Evolutionary conservation across 345 rosid species (phyloP), one percentile per base, ranked within the genome.

Genomic region (Laguncularia racemosa): DNA sequence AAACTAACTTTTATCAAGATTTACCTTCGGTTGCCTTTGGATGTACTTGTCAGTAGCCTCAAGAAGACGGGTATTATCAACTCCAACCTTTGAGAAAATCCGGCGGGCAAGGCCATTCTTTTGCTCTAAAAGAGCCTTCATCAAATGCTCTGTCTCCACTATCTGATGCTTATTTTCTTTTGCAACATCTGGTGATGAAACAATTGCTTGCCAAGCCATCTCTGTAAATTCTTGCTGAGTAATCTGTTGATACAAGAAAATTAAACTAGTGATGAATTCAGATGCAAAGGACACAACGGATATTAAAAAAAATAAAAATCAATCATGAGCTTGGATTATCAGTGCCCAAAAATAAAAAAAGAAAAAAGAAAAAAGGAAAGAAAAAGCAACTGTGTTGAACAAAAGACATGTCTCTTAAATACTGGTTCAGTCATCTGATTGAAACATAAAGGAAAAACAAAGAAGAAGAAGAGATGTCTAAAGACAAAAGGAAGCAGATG

Each of bases 121-220:
- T 72, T 95, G 99, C 72, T 95, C 97, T 71, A 95, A 64, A 1
- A 95, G 76, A 40, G 96, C 85, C 80, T 84, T 90, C 97, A 95
- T 81, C 65, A 95, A 63, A 73, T 95, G 99, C 67, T 95, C 97
- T 0, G 99, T 95, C 83, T 95, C 99, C 63, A 95, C 96, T 50
- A 90, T 95, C 78, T 90, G 99, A 61, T 95, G 97, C 79, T 90
- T 95, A 59, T 90, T 88, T 71, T 85, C 96, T 33, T 84, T 95
- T 0, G 99, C 99, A 16, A 95, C 89, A 56, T 95, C 97, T 5
- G 93, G 97, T 0, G 93, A 95, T 1, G 91, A 90, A 58, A 95
- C 95, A 67, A 95, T 81, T 18, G 84, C 93, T 81, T 95, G 99
- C 99, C 99, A 95, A 16, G 97, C 99, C 99, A 95, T 85, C 26